Conservation (phyloP, 129 eudicot genomes). For the Tagetes erecta region DNA sequence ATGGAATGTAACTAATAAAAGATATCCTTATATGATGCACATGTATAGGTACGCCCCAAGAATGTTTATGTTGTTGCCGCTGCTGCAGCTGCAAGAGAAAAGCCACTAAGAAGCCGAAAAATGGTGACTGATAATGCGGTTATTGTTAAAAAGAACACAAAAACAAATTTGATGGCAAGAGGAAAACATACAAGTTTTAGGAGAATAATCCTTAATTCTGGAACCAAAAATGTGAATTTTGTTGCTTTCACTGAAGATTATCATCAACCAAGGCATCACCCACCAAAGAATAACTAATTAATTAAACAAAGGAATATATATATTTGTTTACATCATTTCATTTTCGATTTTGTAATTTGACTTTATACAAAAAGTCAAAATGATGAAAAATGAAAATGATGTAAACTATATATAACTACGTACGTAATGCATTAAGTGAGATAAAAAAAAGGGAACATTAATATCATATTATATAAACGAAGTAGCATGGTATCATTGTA, state of each 20-base stretch:
- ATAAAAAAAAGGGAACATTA: slow-evolving; percentile 5
- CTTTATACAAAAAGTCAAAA: slow-evolving; percentile 29
- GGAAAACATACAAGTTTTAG: slow-evolving; percentile 17
- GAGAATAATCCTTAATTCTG: slow-evolving; percentile 23
- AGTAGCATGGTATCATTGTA: neutral
- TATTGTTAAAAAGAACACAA: neutral
- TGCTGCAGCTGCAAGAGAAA: slow-evolving; percentile 32
- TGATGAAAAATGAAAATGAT: slow-evolving; percentile 31
- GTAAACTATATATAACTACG: slow-evolving; percentile 19
- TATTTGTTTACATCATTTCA: slow-evolving; percentile 16
- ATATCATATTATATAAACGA: neutral
- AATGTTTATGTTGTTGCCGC: slow-evolving; percentile 30
- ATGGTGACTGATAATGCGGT: slow-evolving; percentile 22
- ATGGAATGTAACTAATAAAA: neutral
- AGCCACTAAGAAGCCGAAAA: slow-evolving; percentile 37
- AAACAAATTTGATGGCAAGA: slow-evolving; percentile 10
- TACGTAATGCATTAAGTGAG: slow-evolving; percentile 3
- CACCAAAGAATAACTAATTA: slow-evolving; percentile 76
- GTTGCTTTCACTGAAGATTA: slow-evolving; percentile 74
- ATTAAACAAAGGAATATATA: neutral
- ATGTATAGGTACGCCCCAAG: slow-evolving; percentile 29
- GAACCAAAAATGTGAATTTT: slow-evolving; percentile 42
- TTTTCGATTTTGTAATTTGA: slow-evolving; percentile 28
- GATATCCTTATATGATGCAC: neutral
- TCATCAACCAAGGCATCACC: slow-evolving; percentile 65